A percentile compares a stretch with the other conserved stretches of the same genome.
Evolutionary conservation across 441 rosid genomes (phyloP).

Genomic region (Populus tomentosa): DNA sequence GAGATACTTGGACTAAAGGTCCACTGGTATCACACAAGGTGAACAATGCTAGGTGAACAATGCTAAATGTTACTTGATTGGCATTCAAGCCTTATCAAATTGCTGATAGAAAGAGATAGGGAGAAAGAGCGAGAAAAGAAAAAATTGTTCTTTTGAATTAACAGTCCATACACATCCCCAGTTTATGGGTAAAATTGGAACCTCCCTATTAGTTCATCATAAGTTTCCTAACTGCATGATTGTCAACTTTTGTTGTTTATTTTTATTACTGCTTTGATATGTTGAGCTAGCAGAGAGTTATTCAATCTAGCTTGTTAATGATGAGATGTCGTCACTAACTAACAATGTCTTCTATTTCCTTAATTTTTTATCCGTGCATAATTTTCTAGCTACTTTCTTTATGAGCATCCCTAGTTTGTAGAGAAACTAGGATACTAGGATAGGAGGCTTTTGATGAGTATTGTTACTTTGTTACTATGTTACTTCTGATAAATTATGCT

Average conservation of each 20-base stretch:
- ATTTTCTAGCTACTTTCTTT: neutral
- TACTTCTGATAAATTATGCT: neutral
- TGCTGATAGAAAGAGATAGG: neutral
- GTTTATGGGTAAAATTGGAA: neutral
- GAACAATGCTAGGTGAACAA: neutral
- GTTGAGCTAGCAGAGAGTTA: neutral
- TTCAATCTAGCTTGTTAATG: neutral
- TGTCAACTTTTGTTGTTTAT: neutral
- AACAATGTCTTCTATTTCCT: neutral
- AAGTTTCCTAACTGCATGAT: neutral
- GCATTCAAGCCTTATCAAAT: neutral
- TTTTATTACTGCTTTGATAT: neutral
- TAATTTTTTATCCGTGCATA: neutral
- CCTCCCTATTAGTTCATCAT: neutral
- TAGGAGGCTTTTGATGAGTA: constrained; percentile 7
- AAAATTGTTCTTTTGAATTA: neutral
- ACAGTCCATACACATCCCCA: neutral
- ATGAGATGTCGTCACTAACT: neutral
- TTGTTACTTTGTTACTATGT: constrained; percentile 6
- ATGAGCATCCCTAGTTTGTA: neutral
- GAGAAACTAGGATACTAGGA: neutral
- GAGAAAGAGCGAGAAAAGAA: too few relatives aligned
- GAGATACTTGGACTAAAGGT: neutral
- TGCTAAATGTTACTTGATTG: neutral
- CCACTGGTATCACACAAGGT: neutral